phyloP scores from a whole-genome alignment of 2,329 filamentous ascomycete species.

The Aspergillus costaricaensis region DNA sequence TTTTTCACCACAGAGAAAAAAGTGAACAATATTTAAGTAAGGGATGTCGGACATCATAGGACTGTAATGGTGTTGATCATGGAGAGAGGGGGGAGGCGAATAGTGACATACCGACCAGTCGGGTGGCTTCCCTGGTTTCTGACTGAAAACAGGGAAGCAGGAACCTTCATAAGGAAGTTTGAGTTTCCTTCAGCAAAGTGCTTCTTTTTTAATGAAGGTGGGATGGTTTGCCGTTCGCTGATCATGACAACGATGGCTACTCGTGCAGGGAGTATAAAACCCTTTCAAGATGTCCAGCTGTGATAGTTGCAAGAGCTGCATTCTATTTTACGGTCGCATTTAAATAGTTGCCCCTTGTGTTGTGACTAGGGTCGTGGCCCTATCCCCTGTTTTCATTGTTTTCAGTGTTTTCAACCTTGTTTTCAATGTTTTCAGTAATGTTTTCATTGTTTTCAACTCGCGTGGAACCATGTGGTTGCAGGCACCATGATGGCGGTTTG shows the following conservation, averaged over 20 bases:
- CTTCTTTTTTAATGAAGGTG: too few relatives aligned
- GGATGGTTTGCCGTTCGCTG: background rate
- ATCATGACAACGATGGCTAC: background rate
- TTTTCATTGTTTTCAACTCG: conserved; percentile 4
- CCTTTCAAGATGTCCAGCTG: background rate
- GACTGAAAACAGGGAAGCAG: background rate
- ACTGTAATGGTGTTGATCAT: background rate
- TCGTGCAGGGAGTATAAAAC: background rate
- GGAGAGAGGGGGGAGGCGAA: background rate
- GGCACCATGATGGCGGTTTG: too few relatives aligned
- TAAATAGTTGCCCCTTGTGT: background rate
- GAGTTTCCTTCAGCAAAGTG: background rate
- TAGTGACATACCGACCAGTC: background rate
- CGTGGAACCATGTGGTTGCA: background rate
- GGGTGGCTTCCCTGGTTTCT: background rate
- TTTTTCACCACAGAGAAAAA: conserved; percentile 9
- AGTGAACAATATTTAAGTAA: background rate
- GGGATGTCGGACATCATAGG: too few relatives aligned
- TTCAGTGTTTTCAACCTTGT: conserved; percentile 7
- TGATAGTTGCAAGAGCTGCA: background rate
- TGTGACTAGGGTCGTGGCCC: conserved; percentile 2
- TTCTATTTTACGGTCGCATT: background rate
- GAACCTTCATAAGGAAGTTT: background rate
- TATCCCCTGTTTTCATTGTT: conserved; percentile 7
- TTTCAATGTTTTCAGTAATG: conserved; percentile 2